Evolutionary conservation across 495 filamentous ascomycete genomes (phyloP).

Genomic region (Alectoria sarmentosa): DNA sequence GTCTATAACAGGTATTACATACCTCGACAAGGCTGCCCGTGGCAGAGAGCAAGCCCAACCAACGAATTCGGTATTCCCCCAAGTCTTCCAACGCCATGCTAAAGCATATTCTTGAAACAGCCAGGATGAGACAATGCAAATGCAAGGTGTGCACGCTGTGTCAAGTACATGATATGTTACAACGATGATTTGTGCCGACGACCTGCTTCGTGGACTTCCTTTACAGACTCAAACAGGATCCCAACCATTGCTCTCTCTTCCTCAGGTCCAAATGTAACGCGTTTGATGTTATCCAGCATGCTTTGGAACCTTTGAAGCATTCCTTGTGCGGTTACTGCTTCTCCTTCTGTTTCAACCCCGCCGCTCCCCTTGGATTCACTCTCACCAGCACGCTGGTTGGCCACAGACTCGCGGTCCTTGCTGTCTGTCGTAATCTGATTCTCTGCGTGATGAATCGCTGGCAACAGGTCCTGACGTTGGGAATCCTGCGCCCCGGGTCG

Average conservation of each 20-base stretch:
- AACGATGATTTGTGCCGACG: slow-evolving; percentile 11
- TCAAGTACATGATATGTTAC: neutral
- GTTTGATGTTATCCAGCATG: slow-evolving; percentile 20
- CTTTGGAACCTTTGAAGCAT: slow-evolving; percentile 23
- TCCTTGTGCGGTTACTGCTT: slow-evolving; percentile 7
- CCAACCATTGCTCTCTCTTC: slow-evolving; percentile 25
- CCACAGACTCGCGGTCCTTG: neutral
- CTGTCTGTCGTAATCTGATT: neutral
- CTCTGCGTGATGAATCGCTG: neutral
- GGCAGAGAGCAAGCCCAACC: neutral
- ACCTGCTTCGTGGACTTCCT: slow-evolving; percentile 25
- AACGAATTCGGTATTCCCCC: neutral
- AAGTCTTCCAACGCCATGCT: slow-evolving; percentile 8
- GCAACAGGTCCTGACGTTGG: neutral
- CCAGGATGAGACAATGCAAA: slow-evolving; percentile 8
- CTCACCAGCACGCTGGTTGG: neutral
- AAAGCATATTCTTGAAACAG: slow-evolving; percentile 3
- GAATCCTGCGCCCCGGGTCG: neutral
- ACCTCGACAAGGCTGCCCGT: too few relatives aligned
- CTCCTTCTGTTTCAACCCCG: neutral
- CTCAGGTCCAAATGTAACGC: slow-evolving; percentile 20
- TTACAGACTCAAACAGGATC: slow-evolving; percentile 24
- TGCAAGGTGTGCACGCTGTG: slow-evolving; percentile 9
- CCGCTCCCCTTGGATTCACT: neutral
- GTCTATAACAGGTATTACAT: too few relatives aligned